Evolutionary conservation across 192 early-diverging fungal genomes (phyloP).

Genomic region (Chytriomyces confervae): DNA sequence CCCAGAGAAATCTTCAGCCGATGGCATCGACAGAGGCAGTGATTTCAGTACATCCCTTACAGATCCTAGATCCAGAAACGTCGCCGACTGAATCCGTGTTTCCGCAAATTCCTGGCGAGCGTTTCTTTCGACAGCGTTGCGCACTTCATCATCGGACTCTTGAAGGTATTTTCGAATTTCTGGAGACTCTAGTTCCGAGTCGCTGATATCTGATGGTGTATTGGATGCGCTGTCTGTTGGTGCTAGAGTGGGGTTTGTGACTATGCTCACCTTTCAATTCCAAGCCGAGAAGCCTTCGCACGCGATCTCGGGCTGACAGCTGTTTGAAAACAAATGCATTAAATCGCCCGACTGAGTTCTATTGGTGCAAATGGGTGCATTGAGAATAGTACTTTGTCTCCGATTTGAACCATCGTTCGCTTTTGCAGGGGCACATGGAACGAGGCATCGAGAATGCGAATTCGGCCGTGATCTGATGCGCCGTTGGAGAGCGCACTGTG

Average conservation of each 20-base stretch:
- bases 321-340: not conserved
- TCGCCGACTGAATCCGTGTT: conserved; percentile 2
- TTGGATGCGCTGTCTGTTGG: not conserved
- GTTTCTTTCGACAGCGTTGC: not conserved
- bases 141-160: conserved; percentile 5
- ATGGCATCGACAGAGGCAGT: conserved; percentile 9
- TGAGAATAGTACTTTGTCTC: not conserved
- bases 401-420: not conserved
- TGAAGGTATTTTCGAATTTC: not conserved
- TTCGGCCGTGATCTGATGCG: not conserved
- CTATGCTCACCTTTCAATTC: not conserved
- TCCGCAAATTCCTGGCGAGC: not conserved
- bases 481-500: not conserved
- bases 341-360: not conserved
- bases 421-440: conserved; percentile 11
- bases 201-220: not conserved
- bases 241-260: not conserved
- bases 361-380: not conserved
- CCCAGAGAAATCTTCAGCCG: conserved; percentile 17
- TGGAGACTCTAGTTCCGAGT: not conserved
- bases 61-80: conserved; percentile 21
- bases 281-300: not conserved
- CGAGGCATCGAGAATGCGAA: conserved; percentile 16
- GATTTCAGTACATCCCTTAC: conserved; percentile 26
- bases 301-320: not conserved